Evolutionary conservation across 2,329 filamentous ascomycete species (phyloP), one percentile per base, ranked within the genome.

Genomic region (Neonectria neomacrospora): DNA sequence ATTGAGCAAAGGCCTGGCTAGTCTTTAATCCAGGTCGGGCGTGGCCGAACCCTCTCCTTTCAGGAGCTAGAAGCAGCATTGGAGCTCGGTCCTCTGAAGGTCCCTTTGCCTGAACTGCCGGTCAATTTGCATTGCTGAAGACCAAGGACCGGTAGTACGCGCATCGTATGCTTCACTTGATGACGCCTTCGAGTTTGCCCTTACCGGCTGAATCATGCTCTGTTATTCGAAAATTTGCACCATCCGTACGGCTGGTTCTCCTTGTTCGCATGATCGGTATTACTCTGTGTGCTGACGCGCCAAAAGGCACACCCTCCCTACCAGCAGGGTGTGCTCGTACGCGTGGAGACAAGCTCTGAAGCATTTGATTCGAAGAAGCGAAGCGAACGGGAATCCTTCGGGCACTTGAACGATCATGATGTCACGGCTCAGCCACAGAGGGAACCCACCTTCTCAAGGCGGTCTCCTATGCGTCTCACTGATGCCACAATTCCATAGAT

Each of bases 1-100:
- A 61, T 60, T 61, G 22, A 58, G 41, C 66, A 70, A 73, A 63
- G 73, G 71, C 71, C 69, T 70, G 58, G 51, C 61, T 60, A 64
- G 18, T 22, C 57, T 58, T 23, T 11, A 12, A 16, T 34, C 63
- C 59, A 63, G 53, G 37, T 12, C 28, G 16, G 44, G 23, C 50
- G 11, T 30, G 52, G 54, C 45, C 37, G 37, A 53, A 41, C 3
- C 23, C 28, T 44, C 16, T 47, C 45, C 14, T 18, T 10, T 7
- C 28, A 20, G 41, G 37, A 48, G 18, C 20, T 20, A 16, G 47
- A 14, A 48, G 60, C 34, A 53, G 28, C 30, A 42, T 41, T 47
- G 45, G 26, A 55, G 56, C 52, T 63, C 26, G 51, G 30, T 20
- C 52, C 52, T 22, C 34, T 23, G 37, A 44, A 32, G 50, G 34